phyloP scores from a whole-genome alignment of 1,139 yeast species.

The Tardiomyces blankii region DNA sequence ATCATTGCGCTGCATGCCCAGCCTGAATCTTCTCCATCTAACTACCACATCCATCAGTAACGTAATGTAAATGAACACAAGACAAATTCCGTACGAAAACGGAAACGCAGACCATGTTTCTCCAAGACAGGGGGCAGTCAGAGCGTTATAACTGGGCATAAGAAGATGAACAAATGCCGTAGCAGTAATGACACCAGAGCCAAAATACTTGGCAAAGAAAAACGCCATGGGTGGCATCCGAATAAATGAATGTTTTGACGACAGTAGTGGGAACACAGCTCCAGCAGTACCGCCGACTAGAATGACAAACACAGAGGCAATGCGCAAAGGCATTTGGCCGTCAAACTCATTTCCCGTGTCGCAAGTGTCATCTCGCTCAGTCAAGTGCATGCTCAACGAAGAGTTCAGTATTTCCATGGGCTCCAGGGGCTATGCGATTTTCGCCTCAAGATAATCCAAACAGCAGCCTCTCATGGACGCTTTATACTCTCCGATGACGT shows the following conservation, averaged over 20 bases:
- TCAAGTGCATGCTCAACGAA: too few species aligned
- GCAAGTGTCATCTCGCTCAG: background rate
- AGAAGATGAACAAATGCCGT: slow-evolving; percentile 80
- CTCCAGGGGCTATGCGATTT: too few species aligned
- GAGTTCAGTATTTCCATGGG: too few species aligned
- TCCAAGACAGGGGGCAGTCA: slow-evolving; percentile 43
- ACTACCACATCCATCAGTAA: slow-evolving; percentile 32
- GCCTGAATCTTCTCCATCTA: too few species aligned
- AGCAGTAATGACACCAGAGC: slow-evolving; percentile 86
- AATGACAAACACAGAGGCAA: slow-evolving; percentile 63
- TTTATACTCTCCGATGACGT: too few species aligned
- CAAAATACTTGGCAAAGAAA: slow-evolving; percentile 70
- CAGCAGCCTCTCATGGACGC: too few species aligned
- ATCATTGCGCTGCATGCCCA: too few species aligned
- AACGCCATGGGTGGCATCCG: slow-evolving; percentile 48
- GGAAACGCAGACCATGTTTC: slow-evolving; percentile 48
- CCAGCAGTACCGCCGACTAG: slow-evolving; percentile 46
- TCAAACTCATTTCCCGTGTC: slow-evolving; percentile 26
- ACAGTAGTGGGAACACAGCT: slow-evolving; percentile 29
- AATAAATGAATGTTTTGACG: slow-evolving; percentile 18
- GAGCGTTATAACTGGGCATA: slow-evolving; percentile 58
- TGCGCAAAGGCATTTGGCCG: slow-evolving; percentile 50
- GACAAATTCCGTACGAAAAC: slow-evolving; percentile 49
- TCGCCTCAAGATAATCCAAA: too few species aligned
- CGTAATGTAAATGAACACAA: slow-evolving; percentile 36